phyloP scores from a whole-genome alignment of 2,329 filamentous ascomycete genomes.

The Microsporum audouinii region DNA sequence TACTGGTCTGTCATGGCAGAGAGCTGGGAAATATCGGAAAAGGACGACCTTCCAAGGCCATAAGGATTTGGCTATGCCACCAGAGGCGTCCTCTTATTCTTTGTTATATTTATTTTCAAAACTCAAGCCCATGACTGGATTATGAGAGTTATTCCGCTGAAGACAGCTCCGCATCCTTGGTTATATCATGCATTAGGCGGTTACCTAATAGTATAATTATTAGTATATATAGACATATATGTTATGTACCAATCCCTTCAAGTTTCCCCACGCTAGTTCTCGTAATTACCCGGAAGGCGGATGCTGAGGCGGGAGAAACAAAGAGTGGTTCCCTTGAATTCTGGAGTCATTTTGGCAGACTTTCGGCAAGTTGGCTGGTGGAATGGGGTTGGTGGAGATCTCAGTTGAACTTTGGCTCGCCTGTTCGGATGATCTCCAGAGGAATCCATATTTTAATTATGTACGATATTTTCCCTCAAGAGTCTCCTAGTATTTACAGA shows the following conservation, averaged over 20 bases:
- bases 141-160: background rate
- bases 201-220: background rate
- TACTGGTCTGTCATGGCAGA: background rate
- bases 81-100: background rate
- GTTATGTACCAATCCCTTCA: background rate
- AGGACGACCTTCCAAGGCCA: background rate
- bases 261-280: conserved; percentile 1
- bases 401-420: background rate
- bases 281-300: background rate
- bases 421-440: background rate
- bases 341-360: background rate
- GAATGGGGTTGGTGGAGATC: background rate
- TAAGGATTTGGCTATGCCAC: background rate
- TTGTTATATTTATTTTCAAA: background rate
- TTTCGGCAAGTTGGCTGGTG: background rate
- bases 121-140: background rate
- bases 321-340: background rate
- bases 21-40: background rate
- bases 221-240: background rate
- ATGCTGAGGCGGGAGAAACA: background rate
- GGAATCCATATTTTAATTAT: background rate
- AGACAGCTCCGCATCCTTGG: background rate
- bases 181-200: background rate
- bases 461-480: background rate
- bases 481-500: background rate